A percentile compares a stretch with the other conserved stretches of the same genome.
These are phyloP conservation scores for Alternaria sp. DNA, from an alignment of 2,329 filamentous ascomycete species.

Conservation along the genomic window DNA sequence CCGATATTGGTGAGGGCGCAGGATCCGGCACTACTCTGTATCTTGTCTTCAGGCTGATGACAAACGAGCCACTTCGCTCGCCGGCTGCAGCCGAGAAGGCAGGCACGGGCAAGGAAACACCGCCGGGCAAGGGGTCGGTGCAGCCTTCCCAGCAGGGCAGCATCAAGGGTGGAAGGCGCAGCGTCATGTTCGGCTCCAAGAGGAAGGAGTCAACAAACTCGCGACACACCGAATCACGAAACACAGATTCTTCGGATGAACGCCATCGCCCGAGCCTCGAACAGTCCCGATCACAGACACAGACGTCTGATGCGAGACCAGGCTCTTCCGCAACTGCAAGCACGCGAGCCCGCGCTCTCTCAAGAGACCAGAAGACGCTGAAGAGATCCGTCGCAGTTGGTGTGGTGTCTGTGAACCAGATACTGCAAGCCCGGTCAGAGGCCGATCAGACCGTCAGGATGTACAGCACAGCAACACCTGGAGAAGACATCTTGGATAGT, in stretches of 20 bases:
- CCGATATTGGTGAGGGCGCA: slow-evolving; percentile 71
- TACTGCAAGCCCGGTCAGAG: slow-evolving; percentile 75
- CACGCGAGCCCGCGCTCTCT: slow-evolving; percentile 35
- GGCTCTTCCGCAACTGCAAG: slow-evolving; percentile 35
- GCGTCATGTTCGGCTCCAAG: slow-evolving; percentile 72
- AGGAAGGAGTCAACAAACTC: slow-evolving; percentile 51
- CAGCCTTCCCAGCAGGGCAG: slow-evolving; percentile 44
- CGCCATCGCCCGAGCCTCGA: slow-evolving; percentile 32
- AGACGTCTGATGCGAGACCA: slow-evolving; percentile 34
- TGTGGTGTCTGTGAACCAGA: slow-evolving; percentile 74
- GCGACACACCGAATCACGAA: slow-evolving; percentile 18
- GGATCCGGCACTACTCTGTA: slow-evolving; percentile 76
- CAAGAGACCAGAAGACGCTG: slow-evolving; percentile 58
- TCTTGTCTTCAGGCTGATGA: slow-evolving; percentile 80
- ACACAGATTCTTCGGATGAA: slow-evolving; percentile 24
- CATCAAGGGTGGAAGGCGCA: slow-evolving; percentile 54
- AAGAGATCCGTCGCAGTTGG: slow-evolving; percentile 78
- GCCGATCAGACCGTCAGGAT: slow-evolving; percentile 77
- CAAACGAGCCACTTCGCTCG: slow-evolving; percentile 56
- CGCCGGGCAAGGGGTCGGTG: slow-evolving; percentile 27
- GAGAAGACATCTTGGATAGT: slow-evolving; percentile 52
- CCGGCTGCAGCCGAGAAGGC: slow-evolving; percentile 40
- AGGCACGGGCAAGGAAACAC: slow-evolving; percentile 32
- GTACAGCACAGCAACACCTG: slow-evolving; percentile 67
- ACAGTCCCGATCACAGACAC: slow-evolving; percentile 26